phyloP scores from a whole-genome alignment of 371 early-diverging fungal genomes.

The Amoeboaphelidium protococcarum region DNA sequence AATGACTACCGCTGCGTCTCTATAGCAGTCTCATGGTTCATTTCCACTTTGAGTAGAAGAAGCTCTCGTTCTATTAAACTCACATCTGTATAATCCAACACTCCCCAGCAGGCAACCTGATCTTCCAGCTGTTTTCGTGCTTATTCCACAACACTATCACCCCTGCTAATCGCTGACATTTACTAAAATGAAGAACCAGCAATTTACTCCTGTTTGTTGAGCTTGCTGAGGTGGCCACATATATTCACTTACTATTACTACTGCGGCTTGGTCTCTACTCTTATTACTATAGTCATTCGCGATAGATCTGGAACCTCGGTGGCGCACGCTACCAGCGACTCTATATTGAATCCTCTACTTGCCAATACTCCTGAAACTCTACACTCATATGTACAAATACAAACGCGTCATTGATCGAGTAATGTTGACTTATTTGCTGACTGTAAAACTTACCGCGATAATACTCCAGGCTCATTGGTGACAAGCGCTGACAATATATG shows the following conservation, averaged over 20 bases:
- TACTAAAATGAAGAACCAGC: too few species aligned
- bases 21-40: conserved; percentile 14
- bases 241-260: too few species aligned
- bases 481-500: conserved; percentile 36
- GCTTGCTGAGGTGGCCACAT: too few species aligned
- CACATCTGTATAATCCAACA: conserved; percentile 56
- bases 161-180: too few species aligned
- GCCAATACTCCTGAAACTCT: conserved; percentile 51
- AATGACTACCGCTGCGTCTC: conserved; percentile 46
- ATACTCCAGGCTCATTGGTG: conserved; percentile 82
- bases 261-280: too few species aligned
- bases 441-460: too few species aligned
- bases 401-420: too few species aligned
- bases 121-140: conserved; percentile 80
- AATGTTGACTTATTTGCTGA: too few species aligned
- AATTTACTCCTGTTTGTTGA: not conserved
- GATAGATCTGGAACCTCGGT: conserved; percentile 77
- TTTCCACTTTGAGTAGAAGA: conserved; percentile 64
- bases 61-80: conserved; percentile 68
- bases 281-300: conserved; percentile 80
- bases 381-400: too few species aligned
- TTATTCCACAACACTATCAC: conserved; percentile 59
- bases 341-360: conserved; percentile 88
- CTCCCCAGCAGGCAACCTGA: conserved; percentile 86
- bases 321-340: conserved; percentile 71